Base-by-base conservation (phyloP, 495 filamentous ascomycete genomes). In the Talaromyces thailandensis region DNA sequence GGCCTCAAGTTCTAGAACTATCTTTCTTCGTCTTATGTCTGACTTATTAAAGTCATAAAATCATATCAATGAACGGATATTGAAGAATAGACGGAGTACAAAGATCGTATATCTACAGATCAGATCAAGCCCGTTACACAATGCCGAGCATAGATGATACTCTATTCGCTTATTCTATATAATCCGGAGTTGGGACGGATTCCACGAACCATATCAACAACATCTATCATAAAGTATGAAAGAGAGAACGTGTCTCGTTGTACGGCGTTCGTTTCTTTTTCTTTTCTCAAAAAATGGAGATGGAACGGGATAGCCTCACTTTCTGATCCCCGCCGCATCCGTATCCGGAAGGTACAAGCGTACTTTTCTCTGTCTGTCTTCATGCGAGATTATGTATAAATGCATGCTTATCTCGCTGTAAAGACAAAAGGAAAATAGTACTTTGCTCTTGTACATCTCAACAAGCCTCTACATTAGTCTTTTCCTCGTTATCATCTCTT, bases 261-360 rank as follows among this genome's bases (percentile, higher is more conserved):
- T 55, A 24, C 24, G 9, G 31, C 31, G 31, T 35, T 35, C 31
- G 31, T 35, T 35, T 35, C 31, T 35, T 35, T 35, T 35, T 35
- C 31, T 12, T n/a, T 29, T 3, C 6, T 6, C 3, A 40, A 16
- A 9, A 16, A 40, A 37, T 1, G 55, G n/a, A 45, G 40, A 45
- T 18, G 4, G 21, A 58, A 35, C 56, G 56, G n/a, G 57, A 59
- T 45, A 59, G 57, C 18, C 57, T 57, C 55, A 57, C 29, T 35
- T 57, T 45, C 12, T 12, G 6, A 12, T 11, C 56, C 56, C 56
- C 43, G 59, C 45, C 43, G 21, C 35, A 24, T 61, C 59, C 28
- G 7, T 51, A 28, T 61, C 6, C 25, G 59, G 59, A 31, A 61
- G 59, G 59, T 61, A 28, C 59, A 61, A 25, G 59, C 59, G 59